Percentiles rank a stretch among this genome's conserved stretches.
phyloP scores from a whole-genome alignment of 176 grass and related monocot genomes.

The Avena atlantica region DNA sequence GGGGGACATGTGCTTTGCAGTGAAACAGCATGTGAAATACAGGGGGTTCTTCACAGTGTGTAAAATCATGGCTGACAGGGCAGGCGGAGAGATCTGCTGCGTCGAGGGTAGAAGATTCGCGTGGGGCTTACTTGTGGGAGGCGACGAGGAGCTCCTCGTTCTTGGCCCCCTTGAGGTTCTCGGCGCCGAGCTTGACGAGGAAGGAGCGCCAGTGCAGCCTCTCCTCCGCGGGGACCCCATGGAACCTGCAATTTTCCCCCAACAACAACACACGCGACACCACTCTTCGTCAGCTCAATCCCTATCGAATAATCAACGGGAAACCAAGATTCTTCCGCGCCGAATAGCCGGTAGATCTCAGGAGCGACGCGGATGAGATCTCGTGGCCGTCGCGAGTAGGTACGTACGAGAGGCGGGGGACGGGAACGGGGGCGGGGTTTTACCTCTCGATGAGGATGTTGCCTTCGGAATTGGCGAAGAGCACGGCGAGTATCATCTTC shows the following conservation, averaged over 20 bases:
- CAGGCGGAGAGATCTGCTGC: background rate
- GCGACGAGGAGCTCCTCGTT: slow-evolving; percentile 92
- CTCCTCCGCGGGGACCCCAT: slow-evolving; percentile 95
- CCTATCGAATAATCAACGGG: too few relatives aligned
- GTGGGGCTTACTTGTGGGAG: slow-evolving; percentile 72
- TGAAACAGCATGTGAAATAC: background rate
- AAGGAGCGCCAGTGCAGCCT: slow-evolving; percentile 75
- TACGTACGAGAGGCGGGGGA: too few relatives aligned
- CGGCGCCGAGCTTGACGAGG: slow-evolving; percentile 57
- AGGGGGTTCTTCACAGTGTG: background rate
- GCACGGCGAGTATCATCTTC: slow-evolving; percentile 71
- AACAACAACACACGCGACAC: too few relatives aligned
- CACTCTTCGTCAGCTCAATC: too few relatives aligned
- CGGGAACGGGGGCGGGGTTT: background rate
- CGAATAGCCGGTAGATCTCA: slow-evolving; percentile 36
- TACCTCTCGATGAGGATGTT: slow-evolving; percentile 83
- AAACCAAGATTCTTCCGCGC: background rate
- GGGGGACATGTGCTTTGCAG: background rate
- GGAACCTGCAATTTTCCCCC: slow-evolving; percentile 53
- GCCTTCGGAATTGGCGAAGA: slow-evolving; percentile 78
- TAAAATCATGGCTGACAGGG: background rate
- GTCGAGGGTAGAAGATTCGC: too few relatives aligned
- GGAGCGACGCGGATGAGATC: slow-evolving; percentile 1
- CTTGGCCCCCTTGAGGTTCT: slow-evolving; percentile 92
- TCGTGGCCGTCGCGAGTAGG: too few relatives aligned